A percentile compares a stretch with the other conserved stretches of the same genome.
These are phyloP conservation scores for Xylaria sp. DNA, from an alignment of 495 filamentous ascomycete genomes.

Conservation along the genomic window DNA sequence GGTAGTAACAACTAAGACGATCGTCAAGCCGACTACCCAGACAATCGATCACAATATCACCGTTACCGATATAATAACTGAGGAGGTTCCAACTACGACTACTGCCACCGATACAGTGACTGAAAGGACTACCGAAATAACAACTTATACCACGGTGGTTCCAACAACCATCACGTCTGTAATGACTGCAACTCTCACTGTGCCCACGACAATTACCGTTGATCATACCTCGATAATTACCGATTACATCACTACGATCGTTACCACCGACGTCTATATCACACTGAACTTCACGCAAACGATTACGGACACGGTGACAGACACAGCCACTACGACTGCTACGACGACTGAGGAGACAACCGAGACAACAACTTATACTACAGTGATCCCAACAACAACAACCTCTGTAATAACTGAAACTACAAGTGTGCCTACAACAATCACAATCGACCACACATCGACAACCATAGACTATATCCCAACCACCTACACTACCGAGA, in stretches of 20 bases:
- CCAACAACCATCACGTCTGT: constrained; percentile 38
- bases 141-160: constrained; percentile 18
- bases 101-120: constrained; percentile 10
- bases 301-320: constrained; percentile 36
- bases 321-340: constrained; percentile 22
- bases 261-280: constrained; percentile 32
- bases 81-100: not conserved
- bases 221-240: constrained; percentile 35
- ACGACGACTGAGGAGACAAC: constrained; percentile 28
- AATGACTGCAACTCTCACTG: constrained; percentile 35
- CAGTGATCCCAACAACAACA: constrained; percentile 37
- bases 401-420: constrained; percentile 36
- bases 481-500: constrained; percentile 36
- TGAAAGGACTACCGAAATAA: not conserved
- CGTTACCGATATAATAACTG: constrained; percentile 29
- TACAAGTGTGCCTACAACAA: constrained; percentile 42
- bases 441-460: constrained; percentile 35
- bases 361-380: constrained; percentile 38
- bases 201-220: constrained; percentile 32
- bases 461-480: constrained; percentile 38
- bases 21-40: constrained; percentile 32
- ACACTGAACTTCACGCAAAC: constrained; percentile 34
- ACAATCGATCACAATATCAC: constrained; percentile 35
- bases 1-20: constrained; percentile 34
- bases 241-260: constrained; percentile 36